phyloP scores from a whole-genome alignment of 73 alveolate genomes.

The Paramecium biaurelia region DNA sequence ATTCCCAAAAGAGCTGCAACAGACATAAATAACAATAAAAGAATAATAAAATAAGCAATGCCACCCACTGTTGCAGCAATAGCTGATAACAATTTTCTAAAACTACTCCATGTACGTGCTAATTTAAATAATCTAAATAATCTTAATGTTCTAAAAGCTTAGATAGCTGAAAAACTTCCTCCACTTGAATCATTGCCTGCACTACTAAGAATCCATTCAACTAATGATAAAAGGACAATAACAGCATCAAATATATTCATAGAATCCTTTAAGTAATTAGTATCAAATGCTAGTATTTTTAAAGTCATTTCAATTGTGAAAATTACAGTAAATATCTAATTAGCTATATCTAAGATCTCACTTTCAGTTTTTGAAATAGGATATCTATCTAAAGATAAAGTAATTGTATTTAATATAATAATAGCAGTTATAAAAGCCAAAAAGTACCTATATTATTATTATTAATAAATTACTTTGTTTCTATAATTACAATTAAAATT shows the following conservation, averaged over 20 bases:
- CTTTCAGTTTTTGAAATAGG: conserved; percentile 56
- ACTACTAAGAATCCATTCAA: conserved; percentile 55
- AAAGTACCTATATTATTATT: background rate
- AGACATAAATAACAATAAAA: conserved; percentile 59
- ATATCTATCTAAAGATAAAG: conserved; percentile 64
- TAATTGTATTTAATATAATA: conserved; percentile 55
- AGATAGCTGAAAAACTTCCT: conserved; percentile 54
- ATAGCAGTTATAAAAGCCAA: background rate
- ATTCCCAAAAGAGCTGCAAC: conserved; percentile 68
- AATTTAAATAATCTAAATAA: conserved; percentile 69
- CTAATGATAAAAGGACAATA: conserved; percentile 40
- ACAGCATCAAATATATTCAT: conserved; percentile 64
- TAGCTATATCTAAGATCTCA: conserved; percentile 9
- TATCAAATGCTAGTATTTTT: conserved; percentile 63
- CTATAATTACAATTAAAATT: conserved; percentile 29
- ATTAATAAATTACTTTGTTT: background rate
- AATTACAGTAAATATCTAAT: conserved; percentile 53
- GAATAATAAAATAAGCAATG: conserved; percentile 60
- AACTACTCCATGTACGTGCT: conserved; percentile 68
- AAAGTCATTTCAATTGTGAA: conserved; percentile 55
- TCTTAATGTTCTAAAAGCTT: conserved; percentile 69
- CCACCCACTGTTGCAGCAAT: conserved; percentile 64
- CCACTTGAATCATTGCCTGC: background rate
- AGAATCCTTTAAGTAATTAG: conserved; percentile 40
- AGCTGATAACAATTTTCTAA: conserved; percentile 53